Conservation (phyloP, 1,284 basidiomycete species). For the Sanghuangporus sanghuang region DNA sequence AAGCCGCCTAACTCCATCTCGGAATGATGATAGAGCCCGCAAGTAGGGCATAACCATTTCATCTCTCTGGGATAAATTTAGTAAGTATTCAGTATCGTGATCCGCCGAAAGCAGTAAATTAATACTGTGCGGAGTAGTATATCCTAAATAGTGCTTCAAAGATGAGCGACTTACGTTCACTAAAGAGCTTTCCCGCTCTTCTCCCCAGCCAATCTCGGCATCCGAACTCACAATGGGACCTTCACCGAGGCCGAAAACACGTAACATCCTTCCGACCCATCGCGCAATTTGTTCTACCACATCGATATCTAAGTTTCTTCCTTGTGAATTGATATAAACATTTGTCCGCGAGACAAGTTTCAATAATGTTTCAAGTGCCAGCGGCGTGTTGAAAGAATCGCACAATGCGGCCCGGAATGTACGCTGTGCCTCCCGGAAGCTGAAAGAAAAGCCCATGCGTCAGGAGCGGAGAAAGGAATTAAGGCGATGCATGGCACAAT, state of each 20-base stretch:
- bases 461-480: conserved; percentile 18
- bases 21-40: conserved; percentile 81
- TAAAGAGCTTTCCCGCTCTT: conserved; percentile 38
- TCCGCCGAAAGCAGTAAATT: background rate
- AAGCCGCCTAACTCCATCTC: conserved; percentile 82
- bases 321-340: conserved; percentile 74
- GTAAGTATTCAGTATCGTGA: background rate
- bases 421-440: conserved; percentile 72
- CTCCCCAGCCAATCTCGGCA: conserved; percentile 69
- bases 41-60: conserved; percentile 89
- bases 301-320: conserved; percentile 59
- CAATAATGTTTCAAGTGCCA: conserved; percentile 72
- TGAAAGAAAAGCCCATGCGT: conserved; percentile 27
- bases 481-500: conserved; percentile 10
- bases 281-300: conserved; percentile 72
- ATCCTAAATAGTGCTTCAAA: background rate
- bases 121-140: background rate
- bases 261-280: conserved; percentile 89
- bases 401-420: conserved; percentile 88
- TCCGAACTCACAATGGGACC: conserved; percentile 40
- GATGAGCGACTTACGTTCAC: conserved; percentile 49
- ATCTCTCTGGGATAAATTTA: conserved; percentile 54
- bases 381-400: conserved; percentile 96
- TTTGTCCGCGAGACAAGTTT: conserved; percentile 88
- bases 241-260: conserved; percentile 93